Conservation (phyloP, 495 filamentous ascomycete genomes). For the Penicillium simplicissimum region DNA sequence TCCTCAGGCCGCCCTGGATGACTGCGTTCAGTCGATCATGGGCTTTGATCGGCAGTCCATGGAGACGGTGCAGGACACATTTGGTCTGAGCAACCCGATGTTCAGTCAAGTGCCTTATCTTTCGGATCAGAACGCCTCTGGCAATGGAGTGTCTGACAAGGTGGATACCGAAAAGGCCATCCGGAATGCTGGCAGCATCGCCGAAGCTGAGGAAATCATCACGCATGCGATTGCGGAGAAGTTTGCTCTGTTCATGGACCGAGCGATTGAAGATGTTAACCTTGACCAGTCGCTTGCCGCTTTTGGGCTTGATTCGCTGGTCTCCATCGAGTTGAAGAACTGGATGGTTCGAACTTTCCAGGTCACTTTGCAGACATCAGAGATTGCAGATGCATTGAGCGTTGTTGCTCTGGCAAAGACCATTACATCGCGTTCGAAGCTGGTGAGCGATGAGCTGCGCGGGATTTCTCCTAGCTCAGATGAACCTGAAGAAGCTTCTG, state of each 20-base stretch:
- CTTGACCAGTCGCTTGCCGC: background rate
- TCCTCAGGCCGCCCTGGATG: background rate
- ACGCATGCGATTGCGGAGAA: background rate
- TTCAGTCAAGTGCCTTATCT: constrained; percentile 7
- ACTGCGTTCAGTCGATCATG: background rate
- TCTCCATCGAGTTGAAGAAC: constrained; percentile 3
- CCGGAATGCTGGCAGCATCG: background rate
- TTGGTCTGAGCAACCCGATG: background rate
- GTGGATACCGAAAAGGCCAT: constrained; percentile 3
- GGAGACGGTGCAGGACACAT: constrained; percentile 1
- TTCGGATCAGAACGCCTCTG: background rate
- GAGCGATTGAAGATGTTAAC: constrained; percentile 3
- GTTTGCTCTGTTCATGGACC: constrained; percentile 2
- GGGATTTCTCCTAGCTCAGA: background rate
- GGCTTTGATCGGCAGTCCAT: constrained; percentile 1
- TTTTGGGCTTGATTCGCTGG: constrained; percentile 1
- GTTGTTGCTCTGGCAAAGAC: constrained; percentile 3
- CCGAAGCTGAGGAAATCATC: constrained; percentile 1
- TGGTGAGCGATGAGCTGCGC: constrained; percentile 1
- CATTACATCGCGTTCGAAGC: background rate
- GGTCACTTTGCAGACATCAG: background rate
- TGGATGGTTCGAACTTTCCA: constrained; percentile 6
- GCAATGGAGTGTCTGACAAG: background rate
- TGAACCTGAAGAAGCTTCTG: background rate
- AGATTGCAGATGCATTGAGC: constrained; percentile 1